Conservation (phyloP, 768 basidiomycete genomes). For the Russula griseocarnosa region DNA sequence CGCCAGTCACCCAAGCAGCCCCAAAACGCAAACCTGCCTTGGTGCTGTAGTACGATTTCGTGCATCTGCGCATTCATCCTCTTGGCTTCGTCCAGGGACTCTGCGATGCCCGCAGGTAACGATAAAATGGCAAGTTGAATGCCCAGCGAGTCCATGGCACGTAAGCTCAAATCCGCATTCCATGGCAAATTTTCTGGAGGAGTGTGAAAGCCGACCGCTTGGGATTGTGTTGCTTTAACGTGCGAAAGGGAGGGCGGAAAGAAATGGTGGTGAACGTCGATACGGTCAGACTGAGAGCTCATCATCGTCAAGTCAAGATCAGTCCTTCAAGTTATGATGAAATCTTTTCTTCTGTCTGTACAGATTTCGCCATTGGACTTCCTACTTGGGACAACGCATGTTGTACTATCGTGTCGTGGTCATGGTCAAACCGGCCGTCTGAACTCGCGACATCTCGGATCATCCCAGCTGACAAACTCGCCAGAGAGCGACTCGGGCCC, state of each 20-base stretch:
- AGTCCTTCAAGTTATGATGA: no score
- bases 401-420: no score
- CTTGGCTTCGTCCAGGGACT: constrained; percentile 42
- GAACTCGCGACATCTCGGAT: constrained; percentile 60
- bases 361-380: constrained; percentile 22
- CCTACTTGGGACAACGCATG: background rate
- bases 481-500: constrained; percentile 66
- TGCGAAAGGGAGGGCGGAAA: constrained; percentile 48
- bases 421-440: constrained; percentile 31
- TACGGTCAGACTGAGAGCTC: constrained; percentile 14
- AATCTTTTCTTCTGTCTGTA: constrained; percentile 1
- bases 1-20: constrained; percentile 59
- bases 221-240: constrained; percentile 45
- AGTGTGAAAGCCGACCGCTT: constrained; percentile 55
- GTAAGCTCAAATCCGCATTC: constrained; percentile 54
- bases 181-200: constrained; percentile 65
- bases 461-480: constrained; percentile 78
- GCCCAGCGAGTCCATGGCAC: constrained; percentile 55
- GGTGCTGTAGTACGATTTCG: constrained; percentile 46
- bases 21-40: constrained; percentile 64
- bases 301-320: background rate
- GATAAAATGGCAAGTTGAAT: constrained; percentile 64
- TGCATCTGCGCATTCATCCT: constrained; percentile 47
- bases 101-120: constrained; percentile 49
- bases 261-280: constrained; percentile 79